Conservation (phyloP, 192 early-diverging fungal species). For the Entrophospora sp. region DNA sequence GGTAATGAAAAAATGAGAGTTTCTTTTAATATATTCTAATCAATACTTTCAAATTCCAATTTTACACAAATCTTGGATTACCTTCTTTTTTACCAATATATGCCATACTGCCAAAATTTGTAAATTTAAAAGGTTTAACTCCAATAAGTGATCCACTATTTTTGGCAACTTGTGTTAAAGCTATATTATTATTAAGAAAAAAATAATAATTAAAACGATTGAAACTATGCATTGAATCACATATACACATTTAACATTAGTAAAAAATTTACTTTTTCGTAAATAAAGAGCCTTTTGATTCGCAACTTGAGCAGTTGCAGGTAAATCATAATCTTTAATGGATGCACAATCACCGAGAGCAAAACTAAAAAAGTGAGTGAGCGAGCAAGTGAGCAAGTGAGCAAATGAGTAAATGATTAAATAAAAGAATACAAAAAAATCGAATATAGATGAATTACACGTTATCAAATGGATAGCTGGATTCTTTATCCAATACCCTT, state of each 20-base stretch:
- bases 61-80: neutral
- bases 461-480: conserved; percentile 41
- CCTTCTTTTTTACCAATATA: conserved; percentile 47
- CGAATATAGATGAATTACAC: conserved; percentile 33
- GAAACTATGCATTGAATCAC: neutral
- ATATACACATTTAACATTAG: neutral
- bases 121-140: conserved; percentile 45
- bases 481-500: conserved; percentile 58
- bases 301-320: conserved; percentile 81
- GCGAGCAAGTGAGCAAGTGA: no score
- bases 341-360: conserved; percentile 87
- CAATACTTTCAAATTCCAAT: neutral
- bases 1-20: conserved; percentile 21
- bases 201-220: neutral
- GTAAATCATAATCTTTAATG: conserved; percentile 65
- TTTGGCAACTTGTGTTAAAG: conserved; percentile 19
- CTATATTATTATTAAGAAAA: conserved; percentile 9
- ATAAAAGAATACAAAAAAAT: neutral
- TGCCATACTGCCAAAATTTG: conserved; percentile 55
- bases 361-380: conserved; percentile 48
- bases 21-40: neutral
- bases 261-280: conserved; percentile 34
- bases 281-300: conserved; percentile 66
- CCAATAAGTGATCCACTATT: conserved; percentile 17
- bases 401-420: conserved; percentile 4